These are phyloP conservation scores for Metrosideros polymorpha DNA, from an alignment of 441 rosid species.

Conservation along the genomic window DNA sequence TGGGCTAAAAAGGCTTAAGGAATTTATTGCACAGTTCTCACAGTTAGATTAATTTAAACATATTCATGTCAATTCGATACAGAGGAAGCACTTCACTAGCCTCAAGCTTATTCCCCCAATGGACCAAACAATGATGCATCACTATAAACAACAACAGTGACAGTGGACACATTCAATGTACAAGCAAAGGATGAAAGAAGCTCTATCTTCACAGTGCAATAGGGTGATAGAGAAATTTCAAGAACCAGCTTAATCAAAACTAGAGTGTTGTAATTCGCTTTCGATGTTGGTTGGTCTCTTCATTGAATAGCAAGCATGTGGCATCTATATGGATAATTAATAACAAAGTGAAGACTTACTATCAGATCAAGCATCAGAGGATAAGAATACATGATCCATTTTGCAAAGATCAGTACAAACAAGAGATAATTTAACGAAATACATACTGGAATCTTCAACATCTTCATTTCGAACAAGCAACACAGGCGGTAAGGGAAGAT, in stretches of 20 bases:
- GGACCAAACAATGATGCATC: neutral
- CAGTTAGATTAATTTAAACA: neutral
- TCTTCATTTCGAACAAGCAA: slow-evolving; percentile 71
- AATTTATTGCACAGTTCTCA: neutral
- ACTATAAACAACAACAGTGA: neutral
- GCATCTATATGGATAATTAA: neutral
- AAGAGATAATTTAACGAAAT: neutral
- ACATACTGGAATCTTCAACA: slow-evolving; percentile 79
- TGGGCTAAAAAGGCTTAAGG: neutral
- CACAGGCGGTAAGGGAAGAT: slow-evolving; percentile 73
- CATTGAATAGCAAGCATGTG: neutral
- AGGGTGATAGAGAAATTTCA: neutral
- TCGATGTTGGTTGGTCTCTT: neutral
- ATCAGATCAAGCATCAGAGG: neutral
- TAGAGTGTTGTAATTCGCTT: neutral
- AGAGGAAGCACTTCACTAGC: neutral
- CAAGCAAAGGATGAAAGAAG: neutral
- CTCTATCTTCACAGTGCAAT: neutral
- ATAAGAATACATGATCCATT: neutral
- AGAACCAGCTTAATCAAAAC: neutral
- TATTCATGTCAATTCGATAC: neutral
- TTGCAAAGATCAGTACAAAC: neutral
- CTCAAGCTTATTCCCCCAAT: neutral
- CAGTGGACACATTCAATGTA: neutral
- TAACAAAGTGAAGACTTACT: neutral